A percentile compares a stretch with the other conserved stretches of the same genome.
Conservation (phyloP, 495 filamentous ascomycete species). For the Rhypophila decipiens region DNA sequence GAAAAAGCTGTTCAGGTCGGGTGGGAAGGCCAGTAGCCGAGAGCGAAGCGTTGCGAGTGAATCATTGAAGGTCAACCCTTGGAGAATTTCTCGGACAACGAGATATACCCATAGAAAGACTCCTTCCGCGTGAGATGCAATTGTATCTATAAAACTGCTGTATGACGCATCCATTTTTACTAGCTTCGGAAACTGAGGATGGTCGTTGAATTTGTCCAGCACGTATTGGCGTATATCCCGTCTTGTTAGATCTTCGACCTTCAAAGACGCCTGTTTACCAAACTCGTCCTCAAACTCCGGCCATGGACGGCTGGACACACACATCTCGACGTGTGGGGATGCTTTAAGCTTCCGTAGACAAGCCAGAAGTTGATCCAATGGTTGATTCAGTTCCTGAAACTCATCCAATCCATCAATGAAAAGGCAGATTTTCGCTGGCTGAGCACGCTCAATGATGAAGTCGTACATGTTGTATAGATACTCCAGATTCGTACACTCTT, state of each 20-base stretch:
- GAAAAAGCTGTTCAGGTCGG: no score
- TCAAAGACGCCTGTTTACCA: not conserved
- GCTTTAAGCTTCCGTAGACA: not conserved
- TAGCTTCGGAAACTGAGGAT: not conserved
- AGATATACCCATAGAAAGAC: conserved; percentile 8
- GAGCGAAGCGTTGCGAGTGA: no score
- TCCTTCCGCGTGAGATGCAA: not conserved
- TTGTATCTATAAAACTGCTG: not conserved
- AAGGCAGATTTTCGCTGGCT: not conserved
- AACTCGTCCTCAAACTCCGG: not conserved
- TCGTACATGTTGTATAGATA: not conserved
- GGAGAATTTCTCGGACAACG: no score
- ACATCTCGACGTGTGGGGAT: not conserved
- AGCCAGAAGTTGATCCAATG: not conserved
- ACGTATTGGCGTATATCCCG: not conserved
- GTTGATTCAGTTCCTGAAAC: no score
- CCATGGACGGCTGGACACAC: conserved; percentile 7
- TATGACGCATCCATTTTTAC: not conserved
- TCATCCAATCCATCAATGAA: conserved; percentile 9
- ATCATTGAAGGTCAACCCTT: no score
- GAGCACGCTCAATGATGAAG: not conserved
- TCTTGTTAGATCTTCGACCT: conserved; percentile 3
- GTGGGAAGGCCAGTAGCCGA: no score
- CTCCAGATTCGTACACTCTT: no score
- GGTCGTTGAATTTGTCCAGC: not conserved